These are phyloP conservation scores for Heracleum sosnowskyi DNA, from an alignment of 129 eudicot genomes.

Conservation along the genomic window DNA sequence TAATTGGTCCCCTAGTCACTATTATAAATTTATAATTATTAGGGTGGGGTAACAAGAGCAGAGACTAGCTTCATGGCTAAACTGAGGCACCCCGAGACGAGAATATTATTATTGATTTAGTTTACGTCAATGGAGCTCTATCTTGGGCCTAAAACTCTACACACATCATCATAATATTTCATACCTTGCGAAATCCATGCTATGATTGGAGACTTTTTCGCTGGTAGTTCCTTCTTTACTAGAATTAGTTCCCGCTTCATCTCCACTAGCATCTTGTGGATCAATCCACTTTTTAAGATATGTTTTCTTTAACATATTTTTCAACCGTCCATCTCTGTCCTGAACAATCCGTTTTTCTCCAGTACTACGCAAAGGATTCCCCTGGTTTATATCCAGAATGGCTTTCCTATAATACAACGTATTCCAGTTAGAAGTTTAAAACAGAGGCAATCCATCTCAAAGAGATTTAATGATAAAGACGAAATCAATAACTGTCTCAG, in stretches of 20 bases:
- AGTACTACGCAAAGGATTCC: conserved; percentile 25
- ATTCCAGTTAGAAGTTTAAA: background rate
- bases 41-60: background rate
- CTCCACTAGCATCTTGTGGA: conserved; percentile 32
- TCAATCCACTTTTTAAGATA: conserved; percentile 62
- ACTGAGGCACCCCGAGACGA: background rate
- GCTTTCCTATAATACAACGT: conserved; percentile 30
- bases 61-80: background rate
- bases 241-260: conserved; percentile 30
- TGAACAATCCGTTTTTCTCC: conserved; percentile 37
- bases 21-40: no score
- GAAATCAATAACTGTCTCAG: background rate
- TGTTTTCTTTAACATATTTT: conserved; percentile 55
- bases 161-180: background rate
- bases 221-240: conserved; percentile 30
- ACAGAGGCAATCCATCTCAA: background rate
- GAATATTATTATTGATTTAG: background rate
- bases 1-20: background rate
- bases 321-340: conserved; percentile 63
- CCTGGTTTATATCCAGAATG: conserved; percentile 28
- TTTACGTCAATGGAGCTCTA: background rate
- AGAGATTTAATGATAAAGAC: background rate
- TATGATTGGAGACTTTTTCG: conserved; percentile 27
- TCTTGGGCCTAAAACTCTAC: background rate
- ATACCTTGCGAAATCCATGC: conserved; percentile 77